phyloP scores from a whole-genome alignment of 202 grass and related monocot genomes.

The Carex arenaria region DNA sequence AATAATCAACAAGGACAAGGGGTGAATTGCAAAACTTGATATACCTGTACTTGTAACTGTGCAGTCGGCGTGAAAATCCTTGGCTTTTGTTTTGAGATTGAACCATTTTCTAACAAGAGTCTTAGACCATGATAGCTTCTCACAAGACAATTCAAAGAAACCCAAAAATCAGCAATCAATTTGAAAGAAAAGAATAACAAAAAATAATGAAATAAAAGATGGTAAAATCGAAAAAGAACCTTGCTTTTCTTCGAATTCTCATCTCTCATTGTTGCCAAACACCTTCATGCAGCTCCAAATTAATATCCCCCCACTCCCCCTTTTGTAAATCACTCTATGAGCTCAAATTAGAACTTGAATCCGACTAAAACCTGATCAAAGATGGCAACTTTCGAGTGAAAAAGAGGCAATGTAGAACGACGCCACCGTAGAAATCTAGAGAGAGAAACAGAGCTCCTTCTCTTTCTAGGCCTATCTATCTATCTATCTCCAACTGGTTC shows the following conservation, averaged over 20 bases:
- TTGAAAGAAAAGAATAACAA: neutral
- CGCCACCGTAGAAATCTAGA: neutral
- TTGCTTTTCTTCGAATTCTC: conserved; percentile 86
- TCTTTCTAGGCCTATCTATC: neutral
- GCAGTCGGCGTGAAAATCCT: conserved; percentile 79
- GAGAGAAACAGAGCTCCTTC: neutral
- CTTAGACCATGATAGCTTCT: conserved; percentile 91
- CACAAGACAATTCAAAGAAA: conserved; percentile 28
- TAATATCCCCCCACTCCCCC: neutral
- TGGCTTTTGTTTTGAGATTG: conserved; percentile 86
- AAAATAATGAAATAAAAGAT: neutral
- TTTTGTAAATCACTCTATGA: neutral
- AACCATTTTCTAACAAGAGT: conserved; percentile 87
- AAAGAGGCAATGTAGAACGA: conserved; percentile 11
- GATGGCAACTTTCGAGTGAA: neutral
- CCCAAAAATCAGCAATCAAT: conserved; percentile 5
- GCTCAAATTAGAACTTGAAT: neutral
- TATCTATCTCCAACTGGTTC: neutral
- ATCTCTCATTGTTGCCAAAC: conserved; percentile 96
- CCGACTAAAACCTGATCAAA: conserved; percentile 7
- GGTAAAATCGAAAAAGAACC: conserved; percentile 40
- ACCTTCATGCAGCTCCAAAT: conserved; percentile 67
- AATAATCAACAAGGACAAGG: neutral
- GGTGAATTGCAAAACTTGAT: conserved; percentile 14
- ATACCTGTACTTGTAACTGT: conserved; percentile 45